Percentiles rank a stretch among this genome's conserved stretches.
These are phyloP conservation scores for Candida insectalens DNA, from an alignment of 805 yeast genomes.

Conservation along the genomic window DNA sequence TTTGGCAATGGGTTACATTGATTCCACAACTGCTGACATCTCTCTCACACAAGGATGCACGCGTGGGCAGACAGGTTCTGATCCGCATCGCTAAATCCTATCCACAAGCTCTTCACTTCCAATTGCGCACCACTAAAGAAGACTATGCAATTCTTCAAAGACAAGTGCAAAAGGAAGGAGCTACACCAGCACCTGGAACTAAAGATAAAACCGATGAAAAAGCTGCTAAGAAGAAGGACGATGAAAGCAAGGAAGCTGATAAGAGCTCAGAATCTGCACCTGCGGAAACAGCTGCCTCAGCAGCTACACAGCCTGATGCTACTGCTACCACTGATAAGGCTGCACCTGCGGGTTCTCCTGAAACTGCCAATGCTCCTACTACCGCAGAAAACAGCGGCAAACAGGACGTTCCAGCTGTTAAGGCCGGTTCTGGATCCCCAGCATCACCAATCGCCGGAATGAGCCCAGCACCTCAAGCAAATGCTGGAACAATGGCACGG, in stretches of 20 bases:
- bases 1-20: constrained; percentile 98
- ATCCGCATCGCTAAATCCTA: constrained; percentile 90
- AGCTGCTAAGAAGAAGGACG: not conserved
- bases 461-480: constrained; percentile 14
- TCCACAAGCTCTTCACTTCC: constrained; percentile 97
- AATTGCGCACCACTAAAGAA: constrained; percentile 87
- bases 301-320: not conserved
- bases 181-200: not conserved
- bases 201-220: not conserved
- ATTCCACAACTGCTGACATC: constrained; percentile 91
- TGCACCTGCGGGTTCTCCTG: constrained; percentile 2
- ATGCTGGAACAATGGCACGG: constrained; percentile 17
- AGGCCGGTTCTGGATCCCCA: constrained; percentile 1
- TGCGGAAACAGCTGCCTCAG: constrained; percentile 1
- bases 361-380: constrained; percentile 3
- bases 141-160: constrained; percentile 83
- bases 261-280: not conserved
- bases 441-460: not conserved
- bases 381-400: constrained; percentile 3
- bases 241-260: not conserved
- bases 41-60: constrained; percentile 84
- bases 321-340: not conserved
- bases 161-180: constrained; percentile 28
- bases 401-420: constrained; percentile 4
- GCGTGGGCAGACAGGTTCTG: constrained; percentile 76